phyloP scores from a whole-genome alignment of 106 monocot genomes.

The Phalaenopsis aphrodite region DNA sequence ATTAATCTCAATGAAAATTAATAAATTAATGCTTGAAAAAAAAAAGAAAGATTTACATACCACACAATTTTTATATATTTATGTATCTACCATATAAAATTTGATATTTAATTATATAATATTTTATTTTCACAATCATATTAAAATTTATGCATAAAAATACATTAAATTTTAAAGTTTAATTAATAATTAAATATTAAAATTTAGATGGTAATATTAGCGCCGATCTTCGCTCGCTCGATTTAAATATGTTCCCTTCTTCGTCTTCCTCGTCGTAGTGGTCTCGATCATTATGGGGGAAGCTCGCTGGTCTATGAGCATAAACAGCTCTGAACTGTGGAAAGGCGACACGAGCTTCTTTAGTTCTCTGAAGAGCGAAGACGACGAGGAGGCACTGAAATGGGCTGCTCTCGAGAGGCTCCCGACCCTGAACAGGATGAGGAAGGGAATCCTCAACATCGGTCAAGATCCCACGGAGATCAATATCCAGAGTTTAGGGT shows the following conservation, averaged over 20 bases:
- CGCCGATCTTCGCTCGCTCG: constrained; percentile 6
- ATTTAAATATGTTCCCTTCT: too few relatives aligned
- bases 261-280: too few relatives aligned
- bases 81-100: too few relatives aligned
- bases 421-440: constrained; percentile 3
- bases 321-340: not conserved
- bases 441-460: constrained; percentile 3
- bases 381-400: constrained; percentile 23
- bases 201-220: constrained; percentile 41
- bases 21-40: too few relatives aligned
- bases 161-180: too few relatives aligned
- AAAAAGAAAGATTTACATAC: too few relatives aligned
- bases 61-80: too few relatives aligned
- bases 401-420: constrained; percentile 23
- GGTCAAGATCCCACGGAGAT: constrained; percentile 7
- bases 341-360: constrained; percentile 9
- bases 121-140: too few relatives aligned
- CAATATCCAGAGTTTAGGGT: constrained; percentile 13
- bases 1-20: too few relatives aligned
- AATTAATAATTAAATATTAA: not conserved
- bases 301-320: not conserved
- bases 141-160: too few relatives aligned
- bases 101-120: too few relatives aligned
- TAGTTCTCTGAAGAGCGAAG: not conserved
- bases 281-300: not conserved